phyloP scores from a whole-genome alignment of 208 protist genomes.

The Leishmania aethiopica region DNA sequence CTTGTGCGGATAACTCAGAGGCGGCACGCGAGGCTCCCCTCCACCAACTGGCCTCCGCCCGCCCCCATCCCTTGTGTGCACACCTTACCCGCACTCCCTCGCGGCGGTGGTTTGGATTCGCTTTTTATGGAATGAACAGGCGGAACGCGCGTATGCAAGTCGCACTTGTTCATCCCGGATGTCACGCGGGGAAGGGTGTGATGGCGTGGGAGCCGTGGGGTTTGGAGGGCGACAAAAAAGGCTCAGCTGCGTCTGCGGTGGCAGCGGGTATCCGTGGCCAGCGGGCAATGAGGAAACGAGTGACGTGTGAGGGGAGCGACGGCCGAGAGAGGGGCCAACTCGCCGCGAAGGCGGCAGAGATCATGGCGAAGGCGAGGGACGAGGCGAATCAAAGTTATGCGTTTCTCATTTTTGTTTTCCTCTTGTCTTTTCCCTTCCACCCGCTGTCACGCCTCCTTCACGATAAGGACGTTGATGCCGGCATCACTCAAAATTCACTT shows the following conservation, averaged over 20 bases:
- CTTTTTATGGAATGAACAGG: background rate
- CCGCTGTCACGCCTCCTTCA: slow-evolving; percentile 1
- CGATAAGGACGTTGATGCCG: background rate
- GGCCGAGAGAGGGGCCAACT: background rate
- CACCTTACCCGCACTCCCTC: background rate
- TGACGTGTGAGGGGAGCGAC: background rate
- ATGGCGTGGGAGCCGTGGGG: background rate
- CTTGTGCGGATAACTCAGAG: no score
- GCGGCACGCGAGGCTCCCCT: no score
- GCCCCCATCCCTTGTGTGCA: background rate
- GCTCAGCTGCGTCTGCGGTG: background rate
- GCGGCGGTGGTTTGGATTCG: background rate
- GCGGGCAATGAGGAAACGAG: no score
- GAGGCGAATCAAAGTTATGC: background rate
- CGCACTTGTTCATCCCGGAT: background rate
- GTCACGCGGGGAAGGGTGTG: background rate
- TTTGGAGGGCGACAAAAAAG: background rate
- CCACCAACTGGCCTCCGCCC: no score
- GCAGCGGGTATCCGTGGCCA: background rate
- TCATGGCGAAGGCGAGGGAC: background rate
- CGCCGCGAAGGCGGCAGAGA: background rate
- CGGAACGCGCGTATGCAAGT: background rate
- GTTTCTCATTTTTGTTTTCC: slow-evolving; percentile 6
- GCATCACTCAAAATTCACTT: background rate
- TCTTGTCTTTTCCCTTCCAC: background rate